Conservation (phyloP, 345 rosid species). For the Syzygium aromaticum region DNA sequence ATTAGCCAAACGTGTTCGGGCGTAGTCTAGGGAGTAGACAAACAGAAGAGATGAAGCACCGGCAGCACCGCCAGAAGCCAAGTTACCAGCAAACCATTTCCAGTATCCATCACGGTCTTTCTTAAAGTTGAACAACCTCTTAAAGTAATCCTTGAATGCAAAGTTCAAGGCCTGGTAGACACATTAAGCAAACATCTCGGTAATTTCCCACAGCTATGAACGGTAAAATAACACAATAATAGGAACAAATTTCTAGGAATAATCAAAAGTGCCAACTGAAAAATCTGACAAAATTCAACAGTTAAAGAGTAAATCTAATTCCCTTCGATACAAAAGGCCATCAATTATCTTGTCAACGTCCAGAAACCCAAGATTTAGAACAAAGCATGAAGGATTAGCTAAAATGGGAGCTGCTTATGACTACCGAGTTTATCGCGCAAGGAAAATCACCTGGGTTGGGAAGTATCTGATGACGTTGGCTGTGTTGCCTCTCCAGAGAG, state of each 20-base stretch:
- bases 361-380: not conserved
- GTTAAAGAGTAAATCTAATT: not conserved
- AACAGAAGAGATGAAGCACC: constrained; percentile 49
- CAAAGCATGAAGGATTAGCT: not conserved
- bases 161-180: constrained; percentile 40
- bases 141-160: constrained; percentile 49
- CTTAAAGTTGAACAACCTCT: constrained; percentile 46
- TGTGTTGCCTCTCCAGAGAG: constrained; percentile 61
- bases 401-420: not conserved
- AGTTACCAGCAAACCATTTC: constrained; percentile 54
- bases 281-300: not conserved
- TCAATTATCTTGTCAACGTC: not conserved
- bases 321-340: not conserved
- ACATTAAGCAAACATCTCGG: not conserved
- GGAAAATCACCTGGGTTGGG: constrained; percentile 37
- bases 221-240: not conserved
- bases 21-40: constrained; percentile 45
- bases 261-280: not conserved
- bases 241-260: no score
- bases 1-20: constrained; percentile 44
- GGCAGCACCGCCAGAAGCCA: constrained; percentile 56
- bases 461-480: constrained; percentile 51
- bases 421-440: not conserved
- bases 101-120: constrained; percentile 47
- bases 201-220: not conserved